Evolutionary conservation across 495 filamentous ascomycete species (phyloP), one percentile per base, ranked within the genome.

Genomic region (Baudoinia panamericana): DNA sequence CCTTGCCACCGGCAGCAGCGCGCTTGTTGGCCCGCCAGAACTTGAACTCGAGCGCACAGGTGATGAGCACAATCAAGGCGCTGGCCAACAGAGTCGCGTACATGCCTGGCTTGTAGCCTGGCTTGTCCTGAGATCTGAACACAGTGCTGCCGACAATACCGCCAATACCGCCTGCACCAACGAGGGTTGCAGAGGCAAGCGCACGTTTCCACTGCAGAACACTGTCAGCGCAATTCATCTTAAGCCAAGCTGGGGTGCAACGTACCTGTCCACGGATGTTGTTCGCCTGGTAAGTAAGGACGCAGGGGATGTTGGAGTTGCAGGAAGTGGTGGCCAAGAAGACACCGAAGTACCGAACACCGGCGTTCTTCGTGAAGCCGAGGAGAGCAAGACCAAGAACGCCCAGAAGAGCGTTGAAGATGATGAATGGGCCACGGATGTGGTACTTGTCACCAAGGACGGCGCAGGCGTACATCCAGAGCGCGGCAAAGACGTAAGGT

Each of bases 201-300:
- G 75, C 76, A 10, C 75, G 67, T 32, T 72, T 77, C 75, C 74
- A 78, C 48, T 80, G 75, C 1, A 75, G 75, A 21, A 71, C 71
- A 19, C 28, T 39, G 25, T 39, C 30, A n/a, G n/a, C n/a, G n/a
- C n/a, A n/a, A 20, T 41, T 33, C 4, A 29, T 23, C 25, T 41
- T 27, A 5, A 8, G 7, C 16, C 7, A 8, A 11, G 9, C 30
- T 15, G 16, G 16, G 30, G 30, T 17, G 8, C 16, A 9, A 23
- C 74, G 64, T 31, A 70, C 78, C 46, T 78, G 74, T 1, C 75
- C 75, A 21, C 73, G 72, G 50, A 78, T 65, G 44, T 80, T 80
- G 54, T 77, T 78, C 6, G 72, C 68, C 52, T 80, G 75, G 51
- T 76, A 78, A 0, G 73, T 66, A 66, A 80, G 62, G 30, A 63